Conservation (phyloP, 2,329 filamentous ascomycete genomes). For the Botrytis sinoallii region DNA sequence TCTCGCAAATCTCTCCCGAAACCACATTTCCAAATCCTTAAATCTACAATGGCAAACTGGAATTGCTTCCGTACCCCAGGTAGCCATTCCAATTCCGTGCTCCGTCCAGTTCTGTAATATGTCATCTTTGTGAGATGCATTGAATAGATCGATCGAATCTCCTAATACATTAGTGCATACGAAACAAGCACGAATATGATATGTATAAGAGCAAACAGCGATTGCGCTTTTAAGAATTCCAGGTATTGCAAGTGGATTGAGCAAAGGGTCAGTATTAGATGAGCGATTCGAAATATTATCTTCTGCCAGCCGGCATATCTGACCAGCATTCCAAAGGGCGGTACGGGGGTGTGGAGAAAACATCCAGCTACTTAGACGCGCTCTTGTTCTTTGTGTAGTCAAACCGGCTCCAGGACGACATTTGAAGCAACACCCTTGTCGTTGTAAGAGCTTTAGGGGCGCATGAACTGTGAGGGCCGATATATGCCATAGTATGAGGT, state of each 20-base stretch:
- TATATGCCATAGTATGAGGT: slow-evolving; percentile 8
- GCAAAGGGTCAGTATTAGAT: background rate
- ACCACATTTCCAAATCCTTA: background rate
- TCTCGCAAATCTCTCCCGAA: background rate
- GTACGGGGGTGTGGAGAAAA: slow-evolving; percentile 11
- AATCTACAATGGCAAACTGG: slow-evolving; percentile 9
- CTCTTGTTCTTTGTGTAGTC: slow-evolving; percentile 1
- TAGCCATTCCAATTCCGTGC: slow-evolving; percentile 1
- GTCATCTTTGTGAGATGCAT: background rate
- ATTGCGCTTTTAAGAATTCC: slow-evolving; percentile 7
- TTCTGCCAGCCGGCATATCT: slow-evolving; percentile 3
- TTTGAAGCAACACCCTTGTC: slow-evolving; percentile 16
- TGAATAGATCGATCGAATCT: background rate
- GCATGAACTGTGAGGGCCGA: slow-evolving; percentile 10
- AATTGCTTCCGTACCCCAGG: slow-evolving; percentile 3
- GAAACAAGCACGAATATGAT: background rate
- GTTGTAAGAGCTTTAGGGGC: slow-evolving; percentile 7
- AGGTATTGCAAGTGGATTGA: slow-evolving; percentile 8
- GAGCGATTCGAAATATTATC: background rate
- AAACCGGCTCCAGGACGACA: slow-evolving; percentile 6
- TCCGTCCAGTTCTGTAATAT: background rate
- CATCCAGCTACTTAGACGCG: slow-evolving; percentile 9
- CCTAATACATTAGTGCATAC: background rate
- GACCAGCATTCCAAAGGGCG: slow-evolving; percentile 6
- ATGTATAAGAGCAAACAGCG: slow-evolving; percentile 10